Base-by-base conservation (phyloP, 2,329 filamentous ascomycete species). In the Apiospora phragmitis region DNA sequence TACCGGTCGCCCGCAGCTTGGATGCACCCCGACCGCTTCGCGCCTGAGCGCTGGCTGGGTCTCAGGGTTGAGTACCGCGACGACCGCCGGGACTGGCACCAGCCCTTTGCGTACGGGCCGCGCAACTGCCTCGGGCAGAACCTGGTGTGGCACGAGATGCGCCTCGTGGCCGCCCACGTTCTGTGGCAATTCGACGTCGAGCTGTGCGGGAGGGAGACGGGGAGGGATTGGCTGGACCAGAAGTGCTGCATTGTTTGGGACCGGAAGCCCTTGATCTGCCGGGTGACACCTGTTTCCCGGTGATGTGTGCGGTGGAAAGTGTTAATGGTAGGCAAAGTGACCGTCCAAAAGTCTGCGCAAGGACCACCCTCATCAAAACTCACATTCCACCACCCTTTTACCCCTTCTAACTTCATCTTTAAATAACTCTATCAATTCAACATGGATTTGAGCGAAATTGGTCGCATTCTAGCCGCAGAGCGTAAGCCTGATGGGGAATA, bases 121-220 rank as follows among this genome's bases (percentile, higher is more conserved):
- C 72, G 75, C 35, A 75, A 74, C 65, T 76, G 74, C 43, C 16
- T 76, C 1, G 75, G 75, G 18, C 72, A 75, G 72, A 76, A 74
- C 51, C 47, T 71, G 12, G 70, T 68, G 12, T 59, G 59, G 68
- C 59, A 69, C 69, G 73, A 74, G 62, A 72, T 74, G 69, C 68
- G 72, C 1, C 38, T 69, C 29, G 32, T 72, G 8, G 59, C 74
- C 1, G 59, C 71, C 42, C 35, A 32, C 29, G 1, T 73, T 4
- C 18, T 74, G 11, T 70, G 42, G 38, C 35, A 62, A 16, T 74
- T 72, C 32, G 71, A 74, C 29, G 26, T 74, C 7, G 70, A 70
- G 67, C 55, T 74, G 18, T 70, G 68, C 59, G 65, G n/a, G 18
- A 5, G 66, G 3, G 68, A 73, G 65, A 69, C 45, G 35, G 21